A percentile compares a stretch with the other conserved stretches of the same genome.
Evolutionary conservation across 768 basidiomycete species (phyloP).

Genomic region (Tylopilus intermedius): DNA sequence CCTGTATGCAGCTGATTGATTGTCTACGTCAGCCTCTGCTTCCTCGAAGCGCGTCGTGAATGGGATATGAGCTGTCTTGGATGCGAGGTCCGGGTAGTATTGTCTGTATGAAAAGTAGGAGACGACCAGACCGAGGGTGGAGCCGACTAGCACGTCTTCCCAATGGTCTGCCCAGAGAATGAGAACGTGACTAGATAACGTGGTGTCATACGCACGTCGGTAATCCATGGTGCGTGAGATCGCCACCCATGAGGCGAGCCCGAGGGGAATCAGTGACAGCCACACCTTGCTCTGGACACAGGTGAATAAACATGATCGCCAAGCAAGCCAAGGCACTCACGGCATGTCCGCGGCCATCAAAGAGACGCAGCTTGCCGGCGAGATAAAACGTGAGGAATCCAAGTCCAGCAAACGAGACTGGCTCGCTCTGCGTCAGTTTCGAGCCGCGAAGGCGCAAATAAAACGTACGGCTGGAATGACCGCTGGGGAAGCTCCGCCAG

Average conservation of each 20-base stretch:
- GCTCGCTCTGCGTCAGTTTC: neutral
- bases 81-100: constrained; percentile 67
- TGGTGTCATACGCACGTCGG: constrained; percentile 52
- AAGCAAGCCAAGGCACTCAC: constrained; percentile 33
- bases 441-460: no score
- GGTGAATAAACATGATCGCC: neutral
- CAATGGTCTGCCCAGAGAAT: constrained; percentile 62
- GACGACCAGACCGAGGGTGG: constrained; percentile 64
- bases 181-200: neutral
- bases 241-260: constrained; percentile 68
- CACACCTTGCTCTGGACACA: constrained; percentile 64
- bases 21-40: neutral
- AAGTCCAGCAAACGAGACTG: constrained; percentile 89
- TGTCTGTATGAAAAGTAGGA: constrained; percentile 77
- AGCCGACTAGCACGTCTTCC: constrained; percentile 83
- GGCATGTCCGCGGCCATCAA: constrained; percentile 72
- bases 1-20: neutral
- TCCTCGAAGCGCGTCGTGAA: constrained; percentile 60
- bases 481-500: constrained; percentile 88
- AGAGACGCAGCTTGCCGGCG: constrained; percentile 86
- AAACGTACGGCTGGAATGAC: constrained; percentile 77
- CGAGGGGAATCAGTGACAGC: constrained; percentile 70
- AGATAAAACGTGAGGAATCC: constrained; percentile 86
- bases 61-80: constrained; percentile 56
- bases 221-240: constrained; percentile 92